These are phyloP conservation scores for Bipolaris bicolor DNA, from an alignment of 2,329 filamentous ascomycete species.

Conservation along the genomic window DNA sequence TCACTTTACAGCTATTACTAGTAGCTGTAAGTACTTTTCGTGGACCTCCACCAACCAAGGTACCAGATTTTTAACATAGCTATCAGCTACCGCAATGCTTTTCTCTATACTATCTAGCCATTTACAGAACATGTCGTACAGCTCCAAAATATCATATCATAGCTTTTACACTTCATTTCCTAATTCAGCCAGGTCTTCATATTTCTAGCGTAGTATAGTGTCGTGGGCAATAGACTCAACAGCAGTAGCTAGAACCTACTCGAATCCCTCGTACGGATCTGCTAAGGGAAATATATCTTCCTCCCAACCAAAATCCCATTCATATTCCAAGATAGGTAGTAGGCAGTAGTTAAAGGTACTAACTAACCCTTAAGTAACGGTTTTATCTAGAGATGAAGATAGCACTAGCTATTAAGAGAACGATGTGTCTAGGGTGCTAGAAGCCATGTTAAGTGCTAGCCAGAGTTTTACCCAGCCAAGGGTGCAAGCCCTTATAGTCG, in stretches of 20 bases:
- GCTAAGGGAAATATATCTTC: not conserved
- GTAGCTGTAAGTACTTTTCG: slow-evolving; percentile 18
- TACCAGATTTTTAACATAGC: slow-evolving; percentile 19
- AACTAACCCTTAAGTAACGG: not conserved
- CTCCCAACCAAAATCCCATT: slow-evolving; percentile 9
- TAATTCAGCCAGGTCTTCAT: slow-evolving; percentile 4
- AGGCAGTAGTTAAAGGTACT: not conserved
- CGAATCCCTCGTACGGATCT: slow-evolving; percentile 6
- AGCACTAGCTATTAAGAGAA: not conserved
- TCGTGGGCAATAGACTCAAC: not conserved
- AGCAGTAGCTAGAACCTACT: not conserved
- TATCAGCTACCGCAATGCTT: slow-evolving; percentile 2
- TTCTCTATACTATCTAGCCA: slow-evolving; percentile 15
- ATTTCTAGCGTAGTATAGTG: not conserved
- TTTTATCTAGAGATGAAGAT: not conserved
- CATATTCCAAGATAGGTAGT: not conserved
- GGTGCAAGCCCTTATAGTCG: too few species aligned
- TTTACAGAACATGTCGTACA: slow-evolving; percentile 12
- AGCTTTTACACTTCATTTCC: slow-evolving; percentile 5
- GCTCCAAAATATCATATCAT: slow-evolving; percentile 5
- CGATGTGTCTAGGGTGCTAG: too few species aligned
- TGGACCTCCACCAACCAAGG: slow-evolving; percentile 21
- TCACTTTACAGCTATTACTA: slow-evolving; percentile 8
- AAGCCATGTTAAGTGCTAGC: too few species aligned
- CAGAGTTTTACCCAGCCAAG: too few species aligned